Percentiles rank a stretch among this genome's conserved stretches.
phyloP scores from a whole-genome alignment of 768 basidiomycete genomes.

The Lyophyllum atratum region DNA sequence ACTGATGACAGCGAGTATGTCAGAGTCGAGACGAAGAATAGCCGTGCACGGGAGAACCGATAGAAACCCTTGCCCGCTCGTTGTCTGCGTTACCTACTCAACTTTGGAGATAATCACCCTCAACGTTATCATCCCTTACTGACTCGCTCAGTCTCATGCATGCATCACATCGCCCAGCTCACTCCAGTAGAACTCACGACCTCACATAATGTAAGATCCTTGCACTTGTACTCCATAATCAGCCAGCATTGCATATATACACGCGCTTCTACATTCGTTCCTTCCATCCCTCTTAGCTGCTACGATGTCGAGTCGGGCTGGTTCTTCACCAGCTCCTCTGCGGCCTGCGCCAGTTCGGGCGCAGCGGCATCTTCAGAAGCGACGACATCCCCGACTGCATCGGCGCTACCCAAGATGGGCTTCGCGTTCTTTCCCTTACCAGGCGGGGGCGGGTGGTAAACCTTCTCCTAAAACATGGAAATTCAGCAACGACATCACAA shows the following conservation, averaged over 20 bases:
- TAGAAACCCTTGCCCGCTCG: slow-evolving; percentile 4
- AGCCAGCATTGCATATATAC: slow-evolving; percentile 3
- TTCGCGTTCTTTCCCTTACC: slow-evolving; percentile 68
- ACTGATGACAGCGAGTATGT: slow-evolving; percentile 81
- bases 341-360: slow-evolving; percentile 10
- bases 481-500: not conserved
- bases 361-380: not conserved
- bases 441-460: slow-evolving; percentile 82
- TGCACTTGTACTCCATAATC: slow-evolving; percentile 13
- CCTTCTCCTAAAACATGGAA: slow-evolving; percentile 58
- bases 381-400: not conserved
- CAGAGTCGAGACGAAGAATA: slow-evolving; percentile 73
- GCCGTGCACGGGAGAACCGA: slow-evolving; percentile 41
- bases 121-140: not conserved
- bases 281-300: not conserved
- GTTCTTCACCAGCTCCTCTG: not conserved
- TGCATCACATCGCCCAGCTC: slow-evolving; percentile 1
- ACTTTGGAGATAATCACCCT: not conserved
- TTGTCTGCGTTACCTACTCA: not conserved
- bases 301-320: slow-evolving; percentile 3
- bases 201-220: slow-evolving; percentile 6
- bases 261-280: not conserved
- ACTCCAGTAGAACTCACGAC: not conserved
- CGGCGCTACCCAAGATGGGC: slow-evolving; percentile 6
- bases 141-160: not conserved